Evolutionary conservation across 768 basidiomycete genomes (phyloP), one percentile per base, ranked within the genome.

Genomic region (Russula ochroleuca): DNA sequence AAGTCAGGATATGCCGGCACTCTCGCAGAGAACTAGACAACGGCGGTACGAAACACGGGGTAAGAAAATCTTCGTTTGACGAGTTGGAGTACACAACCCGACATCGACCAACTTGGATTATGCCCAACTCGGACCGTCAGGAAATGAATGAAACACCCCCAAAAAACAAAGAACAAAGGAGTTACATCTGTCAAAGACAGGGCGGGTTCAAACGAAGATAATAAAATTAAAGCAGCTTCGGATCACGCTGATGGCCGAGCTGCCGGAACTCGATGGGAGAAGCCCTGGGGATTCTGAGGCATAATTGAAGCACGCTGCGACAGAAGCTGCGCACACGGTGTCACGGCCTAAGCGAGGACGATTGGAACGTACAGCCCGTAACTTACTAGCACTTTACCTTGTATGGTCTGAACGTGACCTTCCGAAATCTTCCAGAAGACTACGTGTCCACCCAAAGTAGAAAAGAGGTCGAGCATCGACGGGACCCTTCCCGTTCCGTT

Each of bases 231-330:
- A n/a, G 33, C 41, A 45, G 49, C 33, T 28, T 15, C 37, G 57
- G 38, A n/a, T 35, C 40, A 45, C 37, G 28, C 15, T 11, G 17
- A 21, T 45, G 40, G 58, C 63, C 58, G 58, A 59, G 40, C 35
- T 49, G 31, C 28, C 52, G 37, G 47, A 8, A 49, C 23, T 45
- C 33, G 23, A 49, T 49, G 45, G 5, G 13, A 28, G 52, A 61
- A 64, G 28, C 43, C 52, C 13, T 25, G 35, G 57, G 33, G 50
- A 28, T 45, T 54, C 45, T 47, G 57, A 59, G 56, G 19, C 6
- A n/a, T 59, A 9, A 23, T 59, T 62, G 61, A 62, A 56, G 61
- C 48, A 35, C 48, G 40, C 33, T 56, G 40, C n/a, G 38, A 64
- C 38, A 64, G 63, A 64, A 64, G 63, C 52, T 23, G 15, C 38